phyloP scores from a whole-genome alignment of 2,329 filamentous ascomycete genomes.

The Microcera coccophila region DNA sequence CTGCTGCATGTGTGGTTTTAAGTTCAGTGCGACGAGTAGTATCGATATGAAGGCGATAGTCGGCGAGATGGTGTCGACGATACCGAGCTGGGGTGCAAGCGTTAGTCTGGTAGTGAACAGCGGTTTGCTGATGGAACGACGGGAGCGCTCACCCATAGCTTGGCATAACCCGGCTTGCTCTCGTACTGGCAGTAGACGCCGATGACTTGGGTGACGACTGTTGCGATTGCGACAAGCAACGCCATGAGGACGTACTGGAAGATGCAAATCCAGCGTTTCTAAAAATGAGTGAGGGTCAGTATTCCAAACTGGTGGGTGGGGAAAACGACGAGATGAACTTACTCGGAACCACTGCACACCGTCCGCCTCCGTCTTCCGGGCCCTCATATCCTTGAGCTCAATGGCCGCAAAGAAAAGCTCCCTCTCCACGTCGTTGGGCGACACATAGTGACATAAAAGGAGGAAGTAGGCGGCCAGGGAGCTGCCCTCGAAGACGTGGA shows the following conservation, averaged over 20 bases:
- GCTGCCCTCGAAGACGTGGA: not conserved
- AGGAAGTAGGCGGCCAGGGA: not conserved
- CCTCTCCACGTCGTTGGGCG: not conserved
- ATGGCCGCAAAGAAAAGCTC: not conserved
- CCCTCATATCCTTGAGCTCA: too few relatives aligned
- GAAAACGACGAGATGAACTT: too few relatives aligned
- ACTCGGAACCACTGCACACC: not conserved
- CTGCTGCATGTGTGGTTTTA: constrained; percentile 14
- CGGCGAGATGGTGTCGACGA: constrained; percentile 11
- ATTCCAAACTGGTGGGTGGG: too few relatives aligned
- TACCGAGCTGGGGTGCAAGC: too few relatives aligned
- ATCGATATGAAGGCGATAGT: constrained; percentile 14
- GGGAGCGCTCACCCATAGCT: constrained; percentile 9
- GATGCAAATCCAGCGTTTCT: constrained; percentile 22
- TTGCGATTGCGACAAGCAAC: constrained; percentile 7
- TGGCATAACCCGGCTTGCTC: constrained; percentile 13
- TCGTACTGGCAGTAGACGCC: constrained; percentile 17
- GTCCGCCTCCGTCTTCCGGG: not conserved
- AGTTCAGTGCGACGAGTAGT: constrained; percentile 15
- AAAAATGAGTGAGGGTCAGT: too few relatives aligned
- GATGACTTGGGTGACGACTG: constrained; percentile 13
- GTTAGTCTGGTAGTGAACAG: too few relatives aligned
- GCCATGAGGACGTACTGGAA: constrained; percentile 21
- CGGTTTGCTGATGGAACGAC: too few relatives aligned
- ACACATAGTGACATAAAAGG: not conserved